Base-by-base conservation (phyloP, 129 eudicot genomes). In the Smallanthus sonchifolius region DNA sequence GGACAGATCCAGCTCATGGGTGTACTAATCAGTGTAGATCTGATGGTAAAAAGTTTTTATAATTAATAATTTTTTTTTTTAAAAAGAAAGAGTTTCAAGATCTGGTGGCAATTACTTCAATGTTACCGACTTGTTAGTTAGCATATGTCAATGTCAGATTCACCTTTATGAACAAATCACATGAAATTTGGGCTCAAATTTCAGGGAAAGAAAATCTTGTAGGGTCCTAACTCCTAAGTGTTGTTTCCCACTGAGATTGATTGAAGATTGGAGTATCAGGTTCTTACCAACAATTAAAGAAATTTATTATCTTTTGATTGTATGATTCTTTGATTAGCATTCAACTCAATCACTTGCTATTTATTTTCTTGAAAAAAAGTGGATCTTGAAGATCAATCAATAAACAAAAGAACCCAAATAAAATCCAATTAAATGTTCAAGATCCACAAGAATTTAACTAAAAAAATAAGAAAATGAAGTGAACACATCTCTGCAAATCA, bases 121-220 rank as follows among this genome's bases (percentile, higher is more conserved):
- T 62, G 65, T 34, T 61, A 10, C 75, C 67, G 37, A 59, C 74
- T 82, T 73, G 48, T 75, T 75, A 39, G 65, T 75, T 65, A 28
- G 37, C 43, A 68, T 30, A 69, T 57, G 81, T 80, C 69, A 49
- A 65, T 65, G 80, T 81, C 76, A 61, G 59, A 49, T 67, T 73
- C 69, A 66, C 61, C 76, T 83, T 87, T 85, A 79, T 79, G 49
- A 61, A 59, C 64, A 74, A 45, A 71, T 69, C 89, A 81, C 93
- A 85, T 90, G 91, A 74, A 57, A 54, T 57, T 72, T 69, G 88
- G 87, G 83, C 83, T 92, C 84, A 42, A 81, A 13, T 37, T 76
- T 56, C n/a, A 64, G 54, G 66, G 35, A 82, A 69, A 85, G 75
- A 67, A 57, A 63, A 51, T 76, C 71, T 66, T 52, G 78, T 75